Evolutionary conservation across 1,139 yeast genomes (phyloP), one percentile per base, ranked within the genome.

Genomic region (Debaryomyces coudertii): DNA sequence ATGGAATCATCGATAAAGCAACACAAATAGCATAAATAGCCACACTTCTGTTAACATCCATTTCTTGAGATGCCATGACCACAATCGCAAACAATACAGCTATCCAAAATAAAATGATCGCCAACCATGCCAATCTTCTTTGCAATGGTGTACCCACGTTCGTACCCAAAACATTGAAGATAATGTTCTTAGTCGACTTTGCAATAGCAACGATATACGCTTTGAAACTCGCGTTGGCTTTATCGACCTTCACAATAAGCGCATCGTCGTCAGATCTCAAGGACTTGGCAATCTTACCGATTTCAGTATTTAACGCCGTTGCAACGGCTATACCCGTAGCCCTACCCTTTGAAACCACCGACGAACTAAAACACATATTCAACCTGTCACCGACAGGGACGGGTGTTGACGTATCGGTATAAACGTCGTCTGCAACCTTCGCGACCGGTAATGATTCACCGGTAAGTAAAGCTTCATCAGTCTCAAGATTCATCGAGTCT

Each of bases 11-110:
- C 3, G 93, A 83, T 42, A 87, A 72, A 1, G 93, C 93, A 44
- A 85, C 89, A 65, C 90, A 86, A 57, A 87, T 85, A 14, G 95
- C 95, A 60, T 87, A 87, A 46, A 87, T 83, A 18, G 92, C 93
- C 30, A 87, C 93, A 54, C 85, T 87, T 45, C 73, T 77, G 50
- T 78, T 79, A 27, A 87, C 93, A 31, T 67, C 60, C 67, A 87
- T 82, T 55, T 77, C 78, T 62, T 87, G 92, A 9, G 90, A 82
- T 2, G 82, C 92, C 92, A 87, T 84, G 4, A 86, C 93, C 41
- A 87, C 80, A 47, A 87, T 82, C 4, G 95, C 95, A 61, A 86
- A 82, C 4, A 87, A 50, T 20, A 87, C 90, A 2, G 95, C 95
- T 42, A 87, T 72, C 63, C 79, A 77, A 55, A 87, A 87, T 41